phyloP scores from a whole-genome alignment of 768 basidiomycete species.

The Hemileccinum rubropunctum region DNA sequence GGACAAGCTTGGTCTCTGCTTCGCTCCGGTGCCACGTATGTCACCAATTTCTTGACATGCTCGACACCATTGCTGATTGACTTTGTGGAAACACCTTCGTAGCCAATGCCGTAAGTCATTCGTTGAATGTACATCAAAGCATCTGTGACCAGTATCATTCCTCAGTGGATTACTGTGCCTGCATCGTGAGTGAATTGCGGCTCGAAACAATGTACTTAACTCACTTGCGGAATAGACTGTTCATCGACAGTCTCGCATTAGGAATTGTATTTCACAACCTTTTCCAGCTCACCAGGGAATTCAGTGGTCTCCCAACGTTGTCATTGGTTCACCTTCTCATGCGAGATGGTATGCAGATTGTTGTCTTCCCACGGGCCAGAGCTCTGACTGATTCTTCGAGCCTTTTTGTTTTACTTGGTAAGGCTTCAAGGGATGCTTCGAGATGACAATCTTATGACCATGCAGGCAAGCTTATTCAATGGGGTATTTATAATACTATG shows the following conservation, averaged over 20 bases:
- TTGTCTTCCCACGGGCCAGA: no score
- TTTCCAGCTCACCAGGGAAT: neutral
- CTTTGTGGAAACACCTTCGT: neutral
- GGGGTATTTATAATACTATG: slow-evolving; percentile 5
- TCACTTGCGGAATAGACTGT: neutral
- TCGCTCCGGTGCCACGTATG: neutral
- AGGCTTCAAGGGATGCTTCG: neutral
- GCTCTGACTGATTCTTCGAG: neutral
- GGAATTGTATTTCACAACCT: slow-evolving; percentile 1
- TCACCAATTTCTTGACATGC: neutral
- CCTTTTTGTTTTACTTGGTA: slow-evolving; percentile 17
- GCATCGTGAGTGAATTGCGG: neutral
- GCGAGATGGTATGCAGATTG: slow-evolving; percentile 23
- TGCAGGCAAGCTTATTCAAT: slow-evolving; percentile 8
- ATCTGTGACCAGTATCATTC: neutral
- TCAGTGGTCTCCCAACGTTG: neutral
- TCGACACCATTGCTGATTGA: neutral
- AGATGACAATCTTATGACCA: neutral
- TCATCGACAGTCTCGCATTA: slow-evolving; percentile 1
- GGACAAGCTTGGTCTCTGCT: neutral
- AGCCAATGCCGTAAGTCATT: neutral
- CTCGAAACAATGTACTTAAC: neutral
- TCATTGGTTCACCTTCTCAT: slow-evolving; percentile 13
- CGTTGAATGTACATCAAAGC: neutral
- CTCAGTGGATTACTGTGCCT: neutral